Evolutionary conservation across 805 yeast species (phyloP), one percentile per base, ranked within the genome.

Genomic region (Suhomyces sp.): DNA sequence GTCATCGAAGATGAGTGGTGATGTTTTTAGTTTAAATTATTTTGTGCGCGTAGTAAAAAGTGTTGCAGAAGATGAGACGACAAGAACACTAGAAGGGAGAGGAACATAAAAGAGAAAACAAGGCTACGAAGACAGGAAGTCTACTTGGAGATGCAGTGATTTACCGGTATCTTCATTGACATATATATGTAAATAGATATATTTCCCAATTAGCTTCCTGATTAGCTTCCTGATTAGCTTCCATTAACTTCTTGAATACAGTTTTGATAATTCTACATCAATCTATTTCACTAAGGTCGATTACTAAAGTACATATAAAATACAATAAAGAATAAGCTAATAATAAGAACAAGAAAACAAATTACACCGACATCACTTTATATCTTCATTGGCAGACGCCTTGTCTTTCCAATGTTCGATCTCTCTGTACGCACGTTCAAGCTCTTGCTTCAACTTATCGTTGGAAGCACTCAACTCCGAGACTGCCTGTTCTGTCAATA

Each of bases 381-480:
- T 54, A 42, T 56, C 54, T 23, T 63, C 67, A 22, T 49, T 49
- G 24, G 56, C 57, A 52, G 67, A 65, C 42, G 67, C 67, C 31
- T 66, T 54, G 41, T 70, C 79, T 67, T 91, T 88, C 85, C 91
- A 87, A 56, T 81, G 86, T 66, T 93, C 97, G 52, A 88, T 85
- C 66, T 92, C 97, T 60, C 96, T 81, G 78, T 93, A 93, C 13
- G 97, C 96, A 65, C 90, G 85, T 60, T 90, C 96, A 62, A 93
- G 80, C 72, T 92, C 97, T 51, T 79, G 81, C 73, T 90, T 91
- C 68, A 93, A 80, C 71, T 90, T 88, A 63, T 90, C 96, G 73
- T 92, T 93, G 12, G 91, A 84, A 42, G 88, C 85, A 50, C 88
- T 82, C 60, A 93, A 80, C 70, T 92, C 97, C 57, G 87, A 83